Evolutionary conservation across 202 grass and related monocot genomes (phyloP).

Genomic region (Setaria italica): DNA sequence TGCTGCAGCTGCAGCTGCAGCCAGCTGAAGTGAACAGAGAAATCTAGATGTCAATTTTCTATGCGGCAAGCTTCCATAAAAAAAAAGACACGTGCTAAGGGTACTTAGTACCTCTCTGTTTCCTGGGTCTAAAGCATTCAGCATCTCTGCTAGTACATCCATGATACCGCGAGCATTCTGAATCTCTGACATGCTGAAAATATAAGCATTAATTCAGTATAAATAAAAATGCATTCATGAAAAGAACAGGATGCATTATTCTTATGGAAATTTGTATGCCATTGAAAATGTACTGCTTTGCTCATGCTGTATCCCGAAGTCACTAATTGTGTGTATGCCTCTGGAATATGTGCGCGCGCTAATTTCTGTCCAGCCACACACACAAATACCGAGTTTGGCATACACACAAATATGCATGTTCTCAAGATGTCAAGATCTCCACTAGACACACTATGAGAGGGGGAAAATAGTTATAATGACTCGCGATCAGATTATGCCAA

Average conservation of each 20-base stretch:
- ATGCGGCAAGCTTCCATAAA: slow-evolving; percentile 21
- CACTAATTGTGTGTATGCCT: neutral
- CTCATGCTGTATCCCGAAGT: neutral
- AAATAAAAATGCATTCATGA: neutral
- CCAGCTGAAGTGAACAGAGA: too few relatives aligned
- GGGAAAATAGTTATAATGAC: slow-evolving; percentile 23
- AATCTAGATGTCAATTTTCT: slow-evolving; percentile 24
- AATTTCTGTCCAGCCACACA: neutral
- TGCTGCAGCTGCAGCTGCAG: too few relatives aligned
- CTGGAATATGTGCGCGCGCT: neutral
- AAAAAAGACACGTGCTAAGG: slow-evolving; percentile 25
- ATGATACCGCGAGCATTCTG: slow-evolving; percentile 90
- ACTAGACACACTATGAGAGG: slow-evolving; percentile 19
- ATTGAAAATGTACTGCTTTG: slow-evolving; percentile 1
- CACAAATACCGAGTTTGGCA: neutral
- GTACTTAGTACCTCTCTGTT: slow-evolving; percentile 83
- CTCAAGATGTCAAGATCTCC: neutral
- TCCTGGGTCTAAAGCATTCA: slow-evolving; percentile 95
- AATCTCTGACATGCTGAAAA: slow-evolving; percentile 86
- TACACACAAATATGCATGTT: neutral
- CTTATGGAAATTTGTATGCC: slow-evolving; percentile 13
- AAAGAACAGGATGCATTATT: slow-evolving; percentile 14
- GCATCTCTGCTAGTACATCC: slow-evolving; percentile 93
- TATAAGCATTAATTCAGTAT: slow-evolving; percentile 46
- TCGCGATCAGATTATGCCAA: neutral